Base-by-base conservation (phyloP, 208 protist species). In the Wallacemonas sp. region DNA sequence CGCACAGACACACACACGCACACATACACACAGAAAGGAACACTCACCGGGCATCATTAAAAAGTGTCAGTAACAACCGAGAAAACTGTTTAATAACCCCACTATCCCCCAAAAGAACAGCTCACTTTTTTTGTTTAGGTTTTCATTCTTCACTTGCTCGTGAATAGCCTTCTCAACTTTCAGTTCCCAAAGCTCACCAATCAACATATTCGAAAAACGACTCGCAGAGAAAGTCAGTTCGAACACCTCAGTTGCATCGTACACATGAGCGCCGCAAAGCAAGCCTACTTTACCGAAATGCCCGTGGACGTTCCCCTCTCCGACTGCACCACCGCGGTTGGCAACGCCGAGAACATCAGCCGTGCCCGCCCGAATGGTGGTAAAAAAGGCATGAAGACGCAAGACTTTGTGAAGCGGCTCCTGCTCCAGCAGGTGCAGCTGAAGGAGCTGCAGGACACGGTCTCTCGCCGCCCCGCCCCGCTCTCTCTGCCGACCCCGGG, bases 291-390 rank as follows among this genome's bases (percentile, higher is more conserved):
- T 5, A 38, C 9, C 32, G 52, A 58, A 5, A 3, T 58, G 52
- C 19, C 52, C 8, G 5, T 70, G 23, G 46, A 49, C 32, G 67
- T 52, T 19, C 79, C 85, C 30, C 72, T 94, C 19, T 72, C 73
- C 33, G 88, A 94, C 68, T 94, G 88, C 77, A 94, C 88, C 44
- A 75, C 61, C 6, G 85, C 77, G 11, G 78, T 85, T 64, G 77
- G 87, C 61, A 94, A 94, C 58, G 83, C 73, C 11, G 81, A 89
- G 30, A 94, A 94, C 73, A 94, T 94, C 70, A 58, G 56, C 33
- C 72, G 72, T 19, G 54, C 41, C 6, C 57, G 57, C 57, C 5
- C 57, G 12, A 49, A 49, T 2, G 41, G 38, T 49, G 57, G 41
- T 26, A 68, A 71, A 61, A 70, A 24, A 65, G 63, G 32, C 26